Base-by-base conservation (phyloP, 495 filamentous ascomycete genomes). In the Rusavskia elegans region DNA sequence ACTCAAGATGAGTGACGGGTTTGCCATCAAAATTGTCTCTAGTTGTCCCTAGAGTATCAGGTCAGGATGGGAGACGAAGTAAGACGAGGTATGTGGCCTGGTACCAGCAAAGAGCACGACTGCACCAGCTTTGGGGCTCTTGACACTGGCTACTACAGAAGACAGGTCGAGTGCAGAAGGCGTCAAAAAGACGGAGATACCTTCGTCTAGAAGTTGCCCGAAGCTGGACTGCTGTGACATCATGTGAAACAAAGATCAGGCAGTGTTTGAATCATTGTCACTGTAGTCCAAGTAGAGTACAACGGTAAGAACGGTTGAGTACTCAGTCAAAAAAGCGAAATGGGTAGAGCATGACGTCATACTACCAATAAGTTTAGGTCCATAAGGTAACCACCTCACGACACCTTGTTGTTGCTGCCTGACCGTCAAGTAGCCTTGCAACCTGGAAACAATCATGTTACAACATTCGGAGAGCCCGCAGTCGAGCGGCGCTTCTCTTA, bases 81-180 rank as follows among this genome's bases (percentile, higher is more conserved):
- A 29, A 45, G 8, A 16, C 11, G 16, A 20, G 49, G 19, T 42
- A 49, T 37, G 39, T 50, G 50, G 40, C 23, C 20, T 37, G 60
- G 57, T 61, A 83, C 84, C 84, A 21, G 81, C 82, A 68, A 97
- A 97, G 30, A 96, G 64, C 20, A 95, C 82, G 42, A 95, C 85
- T 41, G 90, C 90, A 30, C 90, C 90, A 9, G 90, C 89, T 60
- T 80, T 72, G 23, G 87, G 83, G 53, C 81, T 87, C 53, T 81
- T 80, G 39, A 94, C 84, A 44, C 72, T 72, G 48, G 80, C 66
- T 39, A 89, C 81, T 35, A 78, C 72, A 30, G 66, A 56, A 39
- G 69, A 74, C 39, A 79, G 61, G 63, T 81, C 65, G 46, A 98
- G 80, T 9, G 67, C 63, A 37, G 68, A 55, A 65, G 80, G 69